These are phyloP conservation scores for Onygena corvina DNA, from an alignment of 2,329 filamentous ascomycete genomes.

Conservation along the genomic window DNA sequence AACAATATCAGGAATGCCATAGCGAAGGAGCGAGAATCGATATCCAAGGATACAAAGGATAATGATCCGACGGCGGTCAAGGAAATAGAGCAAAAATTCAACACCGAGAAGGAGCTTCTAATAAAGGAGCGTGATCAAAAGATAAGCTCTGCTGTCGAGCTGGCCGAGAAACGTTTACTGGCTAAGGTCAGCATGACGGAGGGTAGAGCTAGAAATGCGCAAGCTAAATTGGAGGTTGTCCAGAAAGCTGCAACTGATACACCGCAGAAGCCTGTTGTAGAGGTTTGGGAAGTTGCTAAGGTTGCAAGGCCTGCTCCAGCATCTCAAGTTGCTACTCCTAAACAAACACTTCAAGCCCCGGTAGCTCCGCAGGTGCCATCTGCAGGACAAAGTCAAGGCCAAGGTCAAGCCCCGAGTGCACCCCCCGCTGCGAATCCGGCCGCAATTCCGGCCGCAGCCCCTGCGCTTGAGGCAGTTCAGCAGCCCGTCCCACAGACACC, in stretches of 20 bases:
- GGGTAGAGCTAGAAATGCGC: constrained; percentile 50
- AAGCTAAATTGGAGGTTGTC: constrained; percentile 65
- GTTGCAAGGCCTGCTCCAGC: constrained; percentile 29
- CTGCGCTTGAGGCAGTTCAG: constrained; percentile 8
- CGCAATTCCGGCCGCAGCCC: constrained; percentile 13
- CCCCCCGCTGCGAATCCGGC: constrained; percentile 15
- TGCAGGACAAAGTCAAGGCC: constrained; percentile 10
- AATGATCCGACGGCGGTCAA: constrained; percentile 28
- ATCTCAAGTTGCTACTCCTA: constrained; percentile 13
- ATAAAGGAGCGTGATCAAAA: constrained; percentile 43
- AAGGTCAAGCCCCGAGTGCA: constrained; percentile 14
- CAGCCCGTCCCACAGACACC: constrained; percentile 12
- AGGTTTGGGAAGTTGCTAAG: constrained; percentile 79
- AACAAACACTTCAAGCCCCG: constrained; percentile 9
- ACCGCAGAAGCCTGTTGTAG: constrained; percentile 66
- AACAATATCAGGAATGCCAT: constrained; percentile 47
- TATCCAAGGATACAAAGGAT: constrained; percentile 16
- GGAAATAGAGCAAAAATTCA: constrained; percentile 29
- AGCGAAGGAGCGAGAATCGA: constrained; percentile 27
- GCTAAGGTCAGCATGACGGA: constrained; percentile 69
- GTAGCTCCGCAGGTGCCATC: background rate
- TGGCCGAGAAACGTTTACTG: constrained; percentile 62
- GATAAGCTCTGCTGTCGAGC: constrained; percentile 49
- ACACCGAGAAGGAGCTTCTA: constrained; percentile 31
- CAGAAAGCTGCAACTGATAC: constrained; percentile 74